A percentile compares a stretch with the other conserved stretches of the same genome.
Evolutionary conservation across 2,329 filamentous ascomycete genomes (phyloP).

Genomic region (Fusarium globosum): DNA sequence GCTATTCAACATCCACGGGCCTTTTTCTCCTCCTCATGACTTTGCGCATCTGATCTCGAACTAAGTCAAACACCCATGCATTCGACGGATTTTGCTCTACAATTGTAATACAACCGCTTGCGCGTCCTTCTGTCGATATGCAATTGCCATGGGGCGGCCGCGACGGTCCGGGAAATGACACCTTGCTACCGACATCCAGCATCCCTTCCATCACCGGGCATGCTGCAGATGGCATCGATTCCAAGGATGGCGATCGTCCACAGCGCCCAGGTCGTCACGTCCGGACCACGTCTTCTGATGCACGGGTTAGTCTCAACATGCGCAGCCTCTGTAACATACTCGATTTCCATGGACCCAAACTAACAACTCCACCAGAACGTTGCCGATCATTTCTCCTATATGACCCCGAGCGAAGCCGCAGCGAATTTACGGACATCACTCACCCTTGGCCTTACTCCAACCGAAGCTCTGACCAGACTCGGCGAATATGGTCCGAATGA

Average conservation of each 20-base stretch:
- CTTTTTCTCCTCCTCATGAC: slow-evolving; percentile 39
- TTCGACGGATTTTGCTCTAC: slow-evolving; percentile 27
- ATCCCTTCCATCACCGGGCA: slow-evolving; percentile 50
- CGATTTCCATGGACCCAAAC: background rate
- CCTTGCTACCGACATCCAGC: slow-evolving; percentile 50
- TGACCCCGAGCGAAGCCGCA: slow-evolving; percentile 83
- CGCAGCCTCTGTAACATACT: background rate
- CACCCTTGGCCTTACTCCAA: slow-evolving; percentile 80
- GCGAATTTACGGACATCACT: slow-evolving; percentile 84
- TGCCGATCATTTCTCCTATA: slow-evolving; percentile 71
- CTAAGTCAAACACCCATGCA: slow-evolving; percentile 36
- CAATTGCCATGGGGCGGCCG: slow-evolving; percentile 53
- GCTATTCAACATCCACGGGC: slow-evolving; percentile 2
- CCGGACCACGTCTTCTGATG: slow-evolving; percentile 66
- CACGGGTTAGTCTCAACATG: slow-evolving; percentile 57
- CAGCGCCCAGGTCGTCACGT: slow-evolving; percentile 51
- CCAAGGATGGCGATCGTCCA: slow-evolving; percentile 42
- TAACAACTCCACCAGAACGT: slow-evolving; percentile 55
- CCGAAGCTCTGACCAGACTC: slow-evolving; percentile 83
- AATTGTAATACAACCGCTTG: slow-evolving; percentile 32
- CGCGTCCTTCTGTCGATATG: slow-evolving; percentile 47
- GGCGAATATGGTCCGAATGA: slow-evolving; percentile 90
- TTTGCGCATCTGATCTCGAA: slow-evolving; percentile 35
- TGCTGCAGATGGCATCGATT: slow-evolving; percentile 42
- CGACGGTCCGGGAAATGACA: slow-evolving; percentile 46